Percentiles rank a stretch among this genome's conserved stretches.
These are phyloP conservation scores for Lachancea lanzarotensis DNA, from an alignment of 805 yeast genomes.

Conservation along the genomic window DNA sequence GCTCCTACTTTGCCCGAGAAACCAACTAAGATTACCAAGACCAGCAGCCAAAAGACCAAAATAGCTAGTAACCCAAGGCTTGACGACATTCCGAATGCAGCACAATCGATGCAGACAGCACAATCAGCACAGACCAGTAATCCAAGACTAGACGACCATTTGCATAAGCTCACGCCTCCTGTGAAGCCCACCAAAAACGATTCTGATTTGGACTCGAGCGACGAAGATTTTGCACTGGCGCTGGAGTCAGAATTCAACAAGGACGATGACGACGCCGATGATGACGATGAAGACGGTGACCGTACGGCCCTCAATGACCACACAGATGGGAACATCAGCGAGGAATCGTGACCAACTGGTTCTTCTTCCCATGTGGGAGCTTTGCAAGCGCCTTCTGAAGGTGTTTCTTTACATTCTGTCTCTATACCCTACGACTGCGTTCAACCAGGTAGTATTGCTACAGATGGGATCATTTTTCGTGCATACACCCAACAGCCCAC, in stretches of 20 bases:
- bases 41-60: conserved; percentile 3
- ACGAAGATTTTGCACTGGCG: conserved; percentile 31
- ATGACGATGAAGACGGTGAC: not conserved
- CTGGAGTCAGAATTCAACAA: conserved; percentile 28
- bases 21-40: not conserved
- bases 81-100: not conserved
- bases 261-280: conserved; percentile 15
- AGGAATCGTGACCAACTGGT: conserved; percentile 1
- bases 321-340: conserved; percentile 14
- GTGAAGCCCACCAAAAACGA: conserved; percentile 26
- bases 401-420: too few relatives aligned
- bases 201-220: conserved; percentile 29
- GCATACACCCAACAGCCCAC: too few relatives aligned
- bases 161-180: conserved; percentile 14
- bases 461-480: too few relatives aligned
- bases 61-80: conserved; percentile 11
- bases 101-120: not conserved
- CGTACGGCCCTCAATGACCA: conserved; percentile 21
- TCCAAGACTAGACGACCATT: conserved; percentile 12
- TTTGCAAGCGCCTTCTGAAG: too few relatives aligned
- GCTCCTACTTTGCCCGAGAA: not conserved
- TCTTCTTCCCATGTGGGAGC: too few relatives aligned
- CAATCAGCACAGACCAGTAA: conserved; percentile 1
- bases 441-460: too few relatives aligned
- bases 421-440: too few relatives aligned